Evolutionary conservation across 2,329 filamentous ascomycete genomes (phyloP).

Genomic region (Beauveria bassiana): DNA sequence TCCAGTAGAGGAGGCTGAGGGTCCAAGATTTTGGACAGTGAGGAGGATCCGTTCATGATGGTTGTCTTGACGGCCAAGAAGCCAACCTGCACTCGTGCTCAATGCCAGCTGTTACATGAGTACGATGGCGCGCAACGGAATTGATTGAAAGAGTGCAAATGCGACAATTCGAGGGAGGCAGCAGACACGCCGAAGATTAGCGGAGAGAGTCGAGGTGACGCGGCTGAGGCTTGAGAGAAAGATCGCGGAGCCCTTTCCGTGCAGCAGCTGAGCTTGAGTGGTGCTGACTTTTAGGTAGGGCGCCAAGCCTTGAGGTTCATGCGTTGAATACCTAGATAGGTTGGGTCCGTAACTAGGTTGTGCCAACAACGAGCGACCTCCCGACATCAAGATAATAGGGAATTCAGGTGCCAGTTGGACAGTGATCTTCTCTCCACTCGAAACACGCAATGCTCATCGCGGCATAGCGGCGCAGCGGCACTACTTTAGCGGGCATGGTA

Average conservation of each 20-base stretch:
- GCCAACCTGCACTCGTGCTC: neutral
- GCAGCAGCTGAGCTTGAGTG: neutral
- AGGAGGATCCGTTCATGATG: constrained; percentile 7
- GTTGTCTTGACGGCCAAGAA: neutral
- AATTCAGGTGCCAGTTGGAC: neutral
- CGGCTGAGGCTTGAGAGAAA: neutral
- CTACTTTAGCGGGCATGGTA: neutral
- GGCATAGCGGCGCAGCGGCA: neutral
- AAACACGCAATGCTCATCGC: neutral
- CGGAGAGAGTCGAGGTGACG: neutral
- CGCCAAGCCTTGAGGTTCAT: neutral
- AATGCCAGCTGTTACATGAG: neutral
- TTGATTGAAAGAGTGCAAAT: neutral
- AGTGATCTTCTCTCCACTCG: neutral
- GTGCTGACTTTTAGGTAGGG: neutral
- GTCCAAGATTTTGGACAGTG: constrained; percentile 8
- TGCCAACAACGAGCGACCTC: too few species aligned
- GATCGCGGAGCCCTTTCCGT: constrained; percentile 5
- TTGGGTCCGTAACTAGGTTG: too few species aligned
- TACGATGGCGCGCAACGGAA: neutral
- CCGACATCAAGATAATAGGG: too few species aligned
- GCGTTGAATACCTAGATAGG: neutral
- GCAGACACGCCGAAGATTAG: neutral
- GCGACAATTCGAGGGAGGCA: neutral
- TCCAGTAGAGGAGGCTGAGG: constrained; percentile 2